Percentiles rank a stretch among this genome's conserved stretches.
Conservation (phyloP, 495 filamentous ascomycete genomes). For the Lophiotrema nucula region DNA sequence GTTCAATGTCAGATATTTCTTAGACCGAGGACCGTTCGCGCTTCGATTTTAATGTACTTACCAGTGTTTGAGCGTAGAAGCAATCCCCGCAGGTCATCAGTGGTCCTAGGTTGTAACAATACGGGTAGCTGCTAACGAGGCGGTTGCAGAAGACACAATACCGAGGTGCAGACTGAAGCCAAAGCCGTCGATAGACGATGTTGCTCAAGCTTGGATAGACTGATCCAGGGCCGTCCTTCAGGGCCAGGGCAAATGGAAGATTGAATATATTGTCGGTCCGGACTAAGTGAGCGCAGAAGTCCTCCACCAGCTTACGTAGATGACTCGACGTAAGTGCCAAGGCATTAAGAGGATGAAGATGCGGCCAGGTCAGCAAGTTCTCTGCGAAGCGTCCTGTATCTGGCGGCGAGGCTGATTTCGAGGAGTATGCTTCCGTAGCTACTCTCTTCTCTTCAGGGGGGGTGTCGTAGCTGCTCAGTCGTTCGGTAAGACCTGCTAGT, state of each 20-base stretch:
- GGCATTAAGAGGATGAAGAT: slow-evolving; percentile 4
- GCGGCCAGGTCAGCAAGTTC: background rate
- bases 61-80: slow-evolving; percentile 11
- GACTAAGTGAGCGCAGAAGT: slow-evolving; percentile 10
- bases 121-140: background rate
- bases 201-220: slow-evolving; percentile 11
- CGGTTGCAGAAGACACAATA: slow-evolving; percentile 5
- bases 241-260: background rate
- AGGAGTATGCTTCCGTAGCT: background rate
- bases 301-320: background rate
- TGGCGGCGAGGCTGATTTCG: background rate
- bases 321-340: slow-evolving; percentile 7
- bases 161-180: slow-evolving; percentile 10
- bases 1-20: background rate
- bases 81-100: slow-evolving; percentile 1
- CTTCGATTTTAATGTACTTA: background rate
- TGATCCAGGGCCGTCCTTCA: background rate
- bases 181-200: slow-evolving; percentile 17
- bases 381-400: background rate
- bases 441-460: background rate
- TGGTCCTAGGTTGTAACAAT: background rate
- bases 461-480: slow-evolving; percentile 3
- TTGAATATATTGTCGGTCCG: slow-evolving; percentile 12
- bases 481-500: slow-evolving; percentile 8
- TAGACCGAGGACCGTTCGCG: background rate